Evolutionary conservation across 192 early-diverging fungal genomes (phyloP), one percentile per base, ranked within the genome.

Genomic region (Mortierella claussenii): DNA sequence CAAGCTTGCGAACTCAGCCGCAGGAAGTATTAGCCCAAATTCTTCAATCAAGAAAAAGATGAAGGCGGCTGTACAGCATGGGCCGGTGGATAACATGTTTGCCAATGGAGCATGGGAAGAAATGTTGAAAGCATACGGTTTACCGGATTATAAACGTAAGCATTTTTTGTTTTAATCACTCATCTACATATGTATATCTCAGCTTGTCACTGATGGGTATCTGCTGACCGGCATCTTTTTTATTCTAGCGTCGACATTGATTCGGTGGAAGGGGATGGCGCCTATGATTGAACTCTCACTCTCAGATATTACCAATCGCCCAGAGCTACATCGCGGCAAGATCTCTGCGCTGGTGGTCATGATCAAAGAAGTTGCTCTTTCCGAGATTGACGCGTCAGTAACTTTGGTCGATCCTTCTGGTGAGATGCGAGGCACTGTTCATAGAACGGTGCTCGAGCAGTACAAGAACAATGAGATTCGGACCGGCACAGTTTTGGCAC

Each of bases 391-490:
- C 27, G 63, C 64, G 8, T 45, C 73, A 18, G 73, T 67, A 28
- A 76, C 58, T 10, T 32, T 76, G 18, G 12, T 76, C 33, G 73
- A 76, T 28, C 73, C 73, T 12, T 76, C 73, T 9, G 73, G 73
- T 23, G 73, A 76, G 31, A 76, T 76, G 73, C 50, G 43, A 47
- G 73, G 73, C 3, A 67, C 73, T 0, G 15, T 76, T 6, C 73
- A 76, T n/a, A 37, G 46, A 12, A 37, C 40, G 10, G 73, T 76
- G 12, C 59, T 76, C 11, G 73, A 76, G 18, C 27, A 67, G 8
- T 67, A 67, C 37, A 76, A 76, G 28, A 76, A 75, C 63, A 75
- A 76, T 18, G 73, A 76, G 53, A 67, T 76, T 34, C 60, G 64
- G 10, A 40, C 58, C 15, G 73, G 73, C 1, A 76, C 73, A 0